Conservation (phyloP, 108 stramenopile species). For the Nannochloropsis salina region DNA sequence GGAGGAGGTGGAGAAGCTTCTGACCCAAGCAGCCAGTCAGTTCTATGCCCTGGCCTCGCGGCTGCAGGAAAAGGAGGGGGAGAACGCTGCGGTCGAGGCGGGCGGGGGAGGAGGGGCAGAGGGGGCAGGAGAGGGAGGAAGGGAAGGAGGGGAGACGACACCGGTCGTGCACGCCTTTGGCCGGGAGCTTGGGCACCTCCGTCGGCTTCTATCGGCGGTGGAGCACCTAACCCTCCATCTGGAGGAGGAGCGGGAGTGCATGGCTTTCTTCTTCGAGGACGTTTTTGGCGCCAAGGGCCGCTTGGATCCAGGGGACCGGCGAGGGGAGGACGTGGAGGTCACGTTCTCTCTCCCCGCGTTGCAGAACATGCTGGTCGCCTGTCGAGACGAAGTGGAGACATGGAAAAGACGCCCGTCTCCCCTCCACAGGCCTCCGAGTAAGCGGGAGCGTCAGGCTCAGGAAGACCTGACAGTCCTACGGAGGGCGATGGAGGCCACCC, state of each 20-base stretch:
- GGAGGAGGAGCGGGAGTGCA: neutral
- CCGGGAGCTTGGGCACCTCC: neutral
- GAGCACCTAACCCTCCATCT: neutral
- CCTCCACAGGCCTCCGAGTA: neutral
- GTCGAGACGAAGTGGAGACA: neutral
- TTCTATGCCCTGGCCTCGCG: conserved; percentile 3
- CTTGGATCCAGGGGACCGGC: neutral
- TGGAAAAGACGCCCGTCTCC: neutral
- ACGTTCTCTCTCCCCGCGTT: neutral
- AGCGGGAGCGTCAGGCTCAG: neutral
- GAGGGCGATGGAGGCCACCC: neutral
- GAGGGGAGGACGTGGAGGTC: neutral
- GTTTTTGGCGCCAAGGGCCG: neutral
- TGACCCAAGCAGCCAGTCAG: neutral
- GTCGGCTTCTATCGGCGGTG: neutral
- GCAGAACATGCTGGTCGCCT: neutral
- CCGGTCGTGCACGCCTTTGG: conserved; percentile 5
- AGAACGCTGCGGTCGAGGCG: neutral
- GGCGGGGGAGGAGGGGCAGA: neutral
- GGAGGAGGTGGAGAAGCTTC: neutral
- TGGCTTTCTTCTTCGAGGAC: neutral
- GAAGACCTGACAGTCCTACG: neutral
- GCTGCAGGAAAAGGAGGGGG: conserved; percentile 19
- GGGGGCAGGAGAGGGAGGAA: neutral
- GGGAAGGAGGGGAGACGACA: neutral